Evolutionary conservation across 2,329 filamentous ascomycete genomes (phyloP), one percentile per base, ranked within the genome.

Genomic region (Phyllosticta ampelicida): DNA sequence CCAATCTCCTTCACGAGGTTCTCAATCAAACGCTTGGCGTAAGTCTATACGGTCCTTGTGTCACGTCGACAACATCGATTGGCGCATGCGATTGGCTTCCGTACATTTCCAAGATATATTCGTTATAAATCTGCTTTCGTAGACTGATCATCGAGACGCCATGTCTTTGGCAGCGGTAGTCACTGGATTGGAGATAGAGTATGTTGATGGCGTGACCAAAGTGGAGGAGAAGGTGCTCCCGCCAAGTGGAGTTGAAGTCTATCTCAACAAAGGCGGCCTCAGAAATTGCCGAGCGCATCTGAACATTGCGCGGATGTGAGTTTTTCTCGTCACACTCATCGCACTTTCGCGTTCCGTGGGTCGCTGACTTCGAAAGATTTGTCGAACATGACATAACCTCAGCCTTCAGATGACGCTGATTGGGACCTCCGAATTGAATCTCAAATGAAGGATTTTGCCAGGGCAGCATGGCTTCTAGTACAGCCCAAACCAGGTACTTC

Each of bases 51-150:
- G 13, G 16, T 49, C 16, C 26, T 56, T 16, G 49, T 19, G 8
- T 23, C 21, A 4, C 3, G 10, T 1, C 19, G 9, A 13, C 16
- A 6, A 16, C 8, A 3, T 21, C 30, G 2, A 1, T 13, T 1
- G 11, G n/a, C 23, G 4, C 23, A 8, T 26, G 23, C 23, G 23
- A 26, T 36, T 54, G 8, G 54, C n/a, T 9, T 1, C 6, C 16
- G 18, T 1, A 9, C 8, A 81, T 79, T 82, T 82, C 61, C 70
- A 78, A 30, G 73, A 78, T 55, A 77, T 82, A 16, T 74, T 81
- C 61, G 77, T 79, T 21, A 73, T 83, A 51, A 80, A 77, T 52
- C 71, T 82, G 5, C 76, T 78, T 0, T 71, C 72, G 19, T 69
- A 80, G 3, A 77, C 73, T 20, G 80, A 83, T 62, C 74, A 78